A percentile compares a stretch with the other conserved stretches of the same genome.
phyloP scores from a whole-genome alignment of 106 monocot species.

The Allium sativum region DNA sequence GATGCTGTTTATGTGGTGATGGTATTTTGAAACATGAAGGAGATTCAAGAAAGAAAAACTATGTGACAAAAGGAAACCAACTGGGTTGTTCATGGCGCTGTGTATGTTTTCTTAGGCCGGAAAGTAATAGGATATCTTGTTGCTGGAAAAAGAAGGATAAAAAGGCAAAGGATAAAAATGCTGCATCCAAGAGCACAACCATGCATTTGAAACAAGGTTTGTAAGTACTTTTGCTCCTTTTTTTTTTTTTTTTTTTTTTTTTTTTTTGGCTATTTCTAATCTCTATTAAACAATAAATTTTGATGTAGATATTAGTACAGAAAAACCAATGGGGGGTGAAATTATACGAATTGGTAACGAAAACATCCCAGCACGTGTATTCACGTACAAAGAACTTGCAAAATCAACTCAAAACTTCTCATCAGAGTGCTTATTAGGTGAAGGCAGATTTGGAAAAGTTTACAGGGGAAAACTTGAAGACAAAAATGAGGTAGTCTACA shows the following conservation, averaged over 20 bases:
- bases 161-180: background rate
- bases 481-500: slow-evolving; percentile 16
- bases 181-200: background rate
- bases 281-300: background rate
- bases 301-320: slow-evolving; percentile 15
- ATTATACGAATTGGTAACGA: slow-evolving; percentile 18
- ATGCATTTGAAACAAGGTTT: background rate
- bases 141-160: background rate
- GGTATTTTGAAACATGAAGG: background rate
- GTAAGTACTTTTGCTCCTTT: background rate
- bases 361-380: slow-evolving; percentile 14
- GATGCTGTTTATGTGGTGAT: background rate
- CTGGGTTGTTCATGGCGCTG: background rate
- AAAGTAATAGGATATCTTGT: no score
- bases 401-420: slow-evolving; percentile 29
- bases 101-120: background rate
- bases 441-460: slow-evolving; percentile 31
- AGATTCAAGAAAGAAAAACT: background rate
- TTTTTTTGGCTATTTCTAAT: background rate
- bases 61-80: background rate
- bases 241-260: background rate
- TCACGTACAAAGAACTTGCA: slow-evolving; percentile 23
- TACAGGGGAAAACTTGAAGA: slow-evolving; percentile 26
- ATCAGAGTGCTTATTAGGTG: slow-evolving; percentile 18
- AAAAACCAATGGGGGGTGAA: slow-evolving; percentile 16